phyloP scores from a whole-genome alignment of 1,284 basidiomycete species.

The Mycena sp. region DNA sequence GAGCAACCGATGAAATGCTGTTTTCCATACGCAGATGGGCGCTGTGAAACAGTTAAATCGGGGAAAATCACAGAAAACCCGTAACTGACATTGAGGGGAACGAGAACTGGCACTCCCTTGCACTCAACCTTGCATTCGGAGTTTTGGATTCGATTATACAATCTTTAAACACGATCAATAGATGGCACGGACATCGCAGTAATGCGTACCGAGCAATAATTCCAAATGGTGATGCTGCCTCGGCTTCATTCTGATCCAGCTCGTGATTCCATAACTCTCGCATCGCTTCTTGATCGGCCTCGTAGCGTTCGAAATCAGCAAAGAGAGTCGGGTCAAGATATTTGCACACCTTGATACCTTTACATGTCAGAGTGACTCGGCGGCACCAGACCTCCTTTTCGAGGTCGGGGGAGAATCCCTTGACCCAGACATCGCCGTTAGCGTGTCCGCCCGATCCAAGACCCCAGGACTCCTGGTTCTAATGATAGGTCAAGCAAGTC shows the following conservation, averaged over 20 bases:
- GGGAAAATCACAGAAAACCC: not conserved
- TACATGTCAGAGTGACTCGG: constrained; percentile 15
- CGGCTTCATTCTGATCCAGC: constrained; percentile 13
- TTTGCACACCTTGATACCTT: constrained; percentile 25
- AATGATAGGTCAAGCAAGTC: not conserved
- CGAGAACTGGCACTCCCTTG: not conserved
- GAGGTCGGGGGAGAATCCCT: not conserved
- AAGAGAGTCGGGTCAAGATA: constrained; percentile 13
- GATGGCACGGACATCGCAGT: not conserved
- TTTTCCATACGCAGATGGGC: constrained; percentile 2
- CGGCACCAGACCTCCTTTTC: not conserved
- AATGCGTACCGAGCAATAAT: constrained; percentile 9
- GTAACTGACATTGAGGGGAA: not conserved
- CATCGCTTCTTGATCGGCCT: constrained; percentile 20
- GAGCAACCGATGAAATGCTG: constrained; percentile 13
- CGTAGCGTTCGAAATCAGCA: constrained; percentile 16
- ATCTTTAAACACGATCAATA: not conserved
- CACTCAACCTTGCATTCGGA: constrained; percentile 15
- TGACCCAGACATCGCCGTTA: not conserved
- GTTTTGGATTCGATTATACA: not conserved
- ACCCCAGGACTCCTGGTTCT: constrained; percentile 19
- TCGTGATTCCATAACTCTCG: constrained; percentile 16
- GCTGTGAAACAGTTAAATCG: not conserved
- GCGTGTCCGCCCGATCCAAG: not conserved
- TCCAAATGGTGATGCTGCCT: not conserved